Evolutionary conservation across 2,329 filamentous ascomycete genomes (phyloP).

Genomic region (Talaromyces islandicus): DNA sequence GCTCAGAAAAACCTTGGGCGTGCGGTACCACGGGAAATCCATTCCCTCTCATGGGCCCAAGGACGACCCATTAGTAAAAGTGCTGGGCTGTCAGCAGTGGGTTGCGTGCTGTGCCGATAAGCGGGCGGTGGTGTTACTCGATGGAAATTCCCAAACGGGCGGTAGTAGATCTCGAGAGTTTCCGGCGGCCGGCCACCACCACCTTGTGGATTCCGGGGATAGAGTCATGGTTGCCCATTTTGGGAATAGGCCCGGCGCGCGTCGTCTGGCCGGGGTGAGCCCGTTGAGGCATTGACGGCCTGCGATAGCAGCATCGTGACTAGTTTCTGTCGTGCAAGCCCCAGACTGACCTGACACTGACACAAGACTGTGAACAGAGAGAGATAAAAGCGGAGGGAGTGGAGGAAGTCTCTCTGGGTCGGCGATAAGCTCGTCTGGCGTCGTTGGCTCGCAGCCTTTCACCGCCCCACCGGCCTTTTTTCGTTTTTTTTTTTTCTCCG

Average conservation of each 20-base stretch:
- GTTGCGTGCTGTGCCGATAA: background rate
- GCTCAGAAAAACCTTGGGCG: background rate
- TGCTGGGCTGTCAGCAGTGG: background rate
- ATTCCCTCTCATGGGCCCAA: background rate
- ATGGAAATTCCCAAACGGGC: slow-evolving; percentile 3
- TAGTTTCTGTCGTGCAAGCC: background rate
- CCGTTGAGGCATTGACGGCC: background rate
- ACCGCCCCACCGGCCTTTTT: background rate
- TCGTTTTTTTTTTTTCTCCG: background rate
- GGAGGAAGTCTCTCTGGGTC: background rate
- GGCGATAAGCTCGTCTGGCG: background rate
- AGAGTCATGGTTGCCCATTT: slow-evolving; percentile 10
- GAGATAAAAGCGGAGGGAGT: no score
- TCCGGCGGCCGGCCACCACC: background rate
- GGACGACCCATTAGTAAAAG: background rate
- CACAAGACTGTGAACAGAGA: no score
- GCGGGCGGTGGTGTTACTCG: slow-evolving; percentile 4
- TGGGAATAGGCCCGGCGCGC: background rate
- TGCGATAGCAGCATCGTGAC: background rate
- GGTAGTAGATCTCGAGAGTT: background rate
- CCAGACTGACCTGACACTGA: no score
- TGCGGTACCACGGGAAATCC: background rate
- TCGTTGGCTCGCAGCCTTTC: background rate
- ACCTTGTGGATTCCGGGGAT: slow-evolving; percentile 6
- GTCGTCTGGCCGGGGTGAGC: background rate